These are phyloP conservation scores for Mollisia scopiformis DNA, from an alignment of 2,329 filamentous ascomycete genomes.

Conservation along the genomic window DNA sequence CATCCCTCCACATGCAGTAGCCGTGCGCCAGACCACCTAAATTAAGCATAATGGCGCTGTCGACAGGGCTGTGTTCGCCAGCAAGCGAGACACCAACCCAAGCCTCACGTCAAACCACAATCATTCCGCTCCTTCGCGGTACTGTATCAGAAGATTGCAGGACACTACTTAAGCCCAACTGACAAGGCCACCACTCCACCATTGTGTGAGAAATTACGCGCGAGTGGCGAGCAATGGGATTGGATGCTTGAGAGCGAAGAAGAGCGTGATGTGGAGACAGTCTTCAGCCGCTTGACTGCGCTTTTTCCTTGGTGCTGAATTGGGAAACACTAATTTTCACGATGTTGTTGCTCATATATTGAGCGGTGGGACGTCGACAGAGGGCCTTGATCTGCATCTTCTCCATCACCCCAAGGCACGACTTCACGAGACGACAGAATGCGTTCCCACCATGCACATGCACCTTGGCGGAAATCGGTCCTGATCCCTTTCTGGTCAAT, in stretches of 20 bases:
- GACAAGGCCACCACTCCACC: not conserved
- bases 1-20: not conserved
- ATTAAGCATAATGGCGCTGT: not conserved
- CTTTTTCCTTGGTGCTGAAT: not conserved
- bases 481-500: constrained; percentile 32
- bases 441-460: constrained; percentile 17
- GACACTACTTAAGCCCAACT: not conserved
- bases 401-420: too few species aligned
- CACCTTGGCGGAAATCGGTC: constrained; percentile 28
- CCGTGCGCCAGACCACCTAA: not conserved
- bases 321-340: not conserved
- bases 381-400: not conserved
- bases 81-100: not conserved
- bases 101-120: not conserved
- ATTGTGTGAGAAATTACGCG: not conserved
- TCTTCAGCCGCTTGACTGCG: not conserved
- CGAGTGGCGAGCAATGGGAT: not conserved
- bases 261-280: not conserved
- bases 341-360: not conserved
- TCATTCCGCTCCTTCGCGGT: not conserved
- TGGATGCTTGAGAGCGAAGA: not conserved
- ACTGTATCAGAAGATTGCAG: not conserved
- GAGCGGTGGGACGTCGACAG: not conserved
- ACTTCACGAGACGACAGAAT: not conserved
- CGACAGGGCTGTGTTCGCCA: not conserved